Conservation (phyloP, 2,329 filamentous ascomycete genomes). For the Pseudonectria foliicola region DNA sequence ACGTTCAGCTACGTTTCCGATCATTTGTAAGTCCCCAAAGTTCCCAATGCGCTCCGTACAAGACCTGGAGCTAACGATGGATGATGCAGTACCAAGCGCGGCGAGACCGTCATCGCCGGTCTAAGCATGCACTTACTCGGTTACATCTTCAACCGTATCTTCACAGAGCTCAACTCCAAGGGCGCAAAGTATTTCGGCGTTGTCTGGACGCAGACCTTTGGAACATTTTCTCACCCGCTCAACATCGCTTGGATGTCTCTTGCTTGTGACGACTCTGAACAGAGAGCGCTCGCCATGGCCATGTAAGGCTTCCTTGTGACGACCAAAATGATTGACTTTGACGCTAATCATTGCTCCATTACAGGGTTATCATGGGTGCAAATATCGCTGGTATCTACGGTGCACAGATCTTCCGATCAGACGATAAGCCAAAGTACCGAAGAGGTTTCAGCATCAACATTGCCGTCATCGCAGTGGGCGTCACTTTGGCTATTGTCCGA, state of each 20-base stretch:
- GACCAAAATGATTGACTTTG: no score
- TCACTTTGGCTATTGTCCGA: constrained; percentile 33
- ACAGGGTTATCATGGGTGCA: constrained; percentile 52
- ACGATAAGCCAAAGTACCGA: constrained; percentile 44
- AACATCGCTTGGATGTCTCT: constrained; percentile 56
- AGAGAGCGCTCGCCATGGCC: constrained; percentile 53
- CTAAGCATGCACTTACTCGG: constrained; percentile 41
- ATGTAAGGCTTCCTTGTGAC: constrained; percentile 29
- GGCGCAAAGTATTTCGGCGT: constrained; percentile 46
- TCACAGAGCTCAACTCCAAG: constrained; percentile 36
- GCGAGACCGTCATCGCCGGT: constrained; percentile 45
- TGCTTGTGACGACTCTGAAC: constrained; percentile 48
- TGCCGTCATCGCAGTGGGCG: constrained; percentile 35
- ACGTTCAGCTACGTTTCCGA: constrained; percentile 46
- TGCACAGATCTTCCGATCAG: constrained; percentile 50
- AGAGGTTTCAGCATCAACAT: constrained; percentile 42
- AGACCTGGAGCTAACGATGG: not conserved
- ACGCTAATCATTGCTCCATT: not conserved
- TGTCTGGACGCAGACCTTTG: constrained; percentile 48
- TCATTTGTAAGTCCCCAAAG: constrained; percentile 33
- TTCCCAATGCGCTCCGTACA: not conserved
- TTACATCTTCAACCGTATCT: constrained; percentile 47
- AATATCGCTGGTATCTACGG: constrained; percentile 56
- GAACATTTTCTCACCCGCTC: constrained; percentile 47
- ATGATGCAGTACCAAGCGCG: constrained; percentile 34